phyloP scores from a whole-genome alignment of 352 stramenopile species.

The Blastocystis sp. region DNA sequence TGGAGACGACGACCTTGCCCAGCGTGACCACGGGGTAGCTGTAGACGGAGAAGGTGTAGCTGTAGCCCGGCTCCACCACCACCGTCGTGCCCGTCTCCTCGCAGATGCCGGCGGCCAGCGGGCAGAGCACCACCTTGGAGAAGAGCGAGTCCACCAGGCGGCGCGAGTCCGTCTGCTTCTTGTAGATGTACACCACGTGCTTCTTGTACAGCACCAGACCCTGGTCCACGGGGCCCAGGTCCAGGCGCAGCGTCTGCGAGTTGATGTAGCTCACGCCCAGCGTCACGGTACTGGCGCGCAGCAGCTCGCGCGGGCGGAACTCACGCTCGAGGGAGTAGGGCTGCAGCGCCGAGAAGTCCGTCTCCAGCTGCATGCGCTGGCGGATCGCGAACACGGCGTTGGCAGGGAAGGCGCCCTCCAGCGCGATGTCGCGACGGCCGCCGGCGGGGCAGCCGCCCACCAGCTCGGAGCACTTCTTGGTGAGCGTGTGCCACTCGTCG shows the following conservation, averaged over 20 bases:
- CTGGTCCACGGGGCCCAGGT: conserved; percentile 6
- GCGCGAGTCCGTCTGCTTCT: conserved; percentile 47
- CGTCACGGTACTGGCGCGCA: not conserved
- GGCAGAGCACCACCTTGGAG: conserved; percentile 39
- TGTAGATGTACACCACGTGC: conserved; percentile 51
- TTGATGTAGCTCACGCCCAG: conserved; percentile 39
- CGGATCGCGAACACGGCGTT: conserved; percentile 33
- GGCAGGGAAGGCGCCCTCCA: conserved; percentile 15
- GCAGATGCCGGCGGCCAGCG: not conserved
- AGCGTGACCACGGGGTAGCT: not conserved
- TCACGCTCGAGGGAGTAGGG: not conserved
- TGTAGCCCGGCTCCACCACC: conserved; percentile 53
- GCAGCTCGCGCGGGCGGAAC: conserved; percentile 35
- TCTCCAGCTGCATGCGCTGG: conserved; percentile 13
- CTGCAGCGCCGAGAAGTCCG: not conserved
- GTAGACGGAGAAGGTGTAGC: conserved; percentile 53
- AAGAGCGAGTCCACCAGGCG: conserved; percentile 62
- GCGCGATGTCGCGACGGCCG: not conserved
- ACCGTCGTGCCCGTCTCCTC: conserved; percentile 41
- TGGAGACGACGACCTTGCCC: not conserved
- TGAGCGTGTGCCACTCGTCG: not conserved
- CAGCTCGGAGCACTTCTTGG: not conserved
- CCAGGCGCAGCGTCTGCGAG: conserved; percentile 39
- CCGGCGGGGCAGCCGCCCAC: conserved; percentile 13
- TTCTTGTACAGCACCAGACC: conserved; percentile 10